phyloP scores from a whole-genome alignment of 2,329 filamentous ascomycete genomes.

The Davidsoniella australis region DNA sequence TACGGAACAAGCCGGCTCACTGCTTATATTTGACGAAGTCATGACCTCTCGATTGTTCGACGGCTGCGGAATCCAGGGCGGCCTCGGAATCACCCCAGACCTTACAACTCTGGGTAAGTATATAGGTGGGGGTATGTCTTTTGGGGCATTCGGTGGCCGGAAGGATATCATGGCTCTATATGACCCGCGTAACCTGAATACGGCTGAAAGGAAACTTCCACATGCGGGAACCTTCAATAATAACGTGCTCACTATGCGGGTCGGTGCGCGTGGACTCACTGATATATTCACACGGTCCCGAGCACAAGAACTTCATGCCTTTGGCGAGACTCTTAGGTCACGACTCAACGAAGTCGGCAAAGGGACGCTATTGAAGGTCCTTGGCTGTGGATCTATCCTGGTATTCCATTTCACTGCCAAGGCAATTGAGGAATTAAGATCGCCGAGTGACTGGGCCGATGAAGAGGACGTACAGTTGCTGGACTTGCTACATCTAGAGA shows the following conservation, averaged over 20 bases:
- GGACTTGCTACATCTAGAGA: slow-evolving; percentile 30
- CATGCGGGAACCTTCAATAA: slow-evolving; percentile 55
- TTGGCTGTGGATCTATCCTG: slow-evolving; percentile 23
- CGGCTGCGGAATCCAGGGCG: slow-evolving; percentile 29
- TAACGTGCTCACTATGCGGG: slow-evolving; percentile 38
- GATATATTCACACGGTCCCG: slow-evolving; percentile 21
- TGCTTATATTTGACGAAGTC: slow-evolving; percentile 56
- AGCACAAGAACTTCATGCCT: slow-evolving; percentile 18
- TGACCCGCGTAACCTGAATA: slow-evolving; percentile 25
- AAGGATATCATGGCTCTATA: slow-evolving; percentile 40
- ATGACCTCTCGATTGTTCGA: slow-evolving; percentile 44
- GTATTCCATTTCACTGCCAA: slow-evolving; percentile 22
- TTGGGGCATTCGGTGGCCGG: slow-evolving; percentile 49
- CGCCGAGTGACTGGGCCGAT: slow-evolving; percentile 9
- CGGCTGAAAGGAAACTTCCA: slow-evolving; percentile 19
- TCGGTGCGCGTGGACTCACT: slow-evolving; percentile 17
- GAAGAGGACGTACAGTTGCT: slow-evolving; percentile 16
- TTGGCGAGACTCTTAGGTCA: slow-evolving; percentile 18
- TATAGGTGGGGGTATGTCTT: slow-evolving; percentile 47
- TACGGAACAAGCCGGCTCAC: slow-evolving; percentile 24
- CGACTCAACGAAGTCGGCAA: slow-evolving; percentile 19
- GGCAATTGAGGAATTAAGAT: slow-evolving; percentile 19
- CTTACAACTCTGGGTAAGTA: slow-evolving; percentile 50
- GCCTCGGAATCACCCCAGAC: slow-evolving; percentile 34
- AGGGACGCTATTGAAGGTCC: slow-evolving; percentile 23